Evolutionary conservation across 495 filamentous ascomycete genomes (phyloP).

Genomic region (Articulospora tetracladia): DNA sequence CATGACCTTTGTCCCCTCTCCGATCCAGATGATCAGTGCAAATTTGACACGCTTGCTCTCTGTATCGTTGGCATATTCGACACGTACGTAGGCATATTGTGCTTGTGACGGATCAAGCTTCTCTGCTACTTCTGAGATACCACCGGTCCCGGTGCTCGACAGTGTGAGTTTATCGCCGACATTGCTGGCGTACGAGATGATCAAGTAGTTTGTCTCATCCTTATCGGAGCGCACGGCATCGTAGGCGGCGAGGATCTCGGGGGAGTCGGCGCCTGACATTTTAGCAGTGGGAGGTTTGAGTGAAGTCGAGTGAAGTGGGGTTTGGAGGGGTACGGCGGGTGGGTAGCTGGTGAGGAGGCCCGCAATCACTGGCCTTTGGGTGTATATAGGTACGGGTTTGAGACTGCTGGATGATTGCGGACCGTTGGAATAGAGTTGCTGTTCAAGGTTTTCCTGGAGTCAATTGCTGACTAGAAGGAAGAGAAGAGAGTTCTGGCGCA

Average conservation of each 20-base stretch:
- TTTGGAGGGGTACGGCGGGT: background rate
- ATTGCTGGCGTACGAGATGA: slow-evolving; percentile 47
- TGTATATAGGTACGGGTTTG: background rate
- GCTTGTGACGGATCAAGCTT: slow-evolving; percentile 42
- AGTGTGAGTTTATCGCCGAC: slow-evolving; percentile 44
- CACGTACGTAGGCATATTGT: slow-evolving; percentile 52
- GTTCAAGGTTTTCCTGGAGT: background rate
- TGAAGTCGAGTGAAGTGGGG: background rate
- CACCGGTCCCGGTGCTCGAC: slow-evolving; percentile 43
- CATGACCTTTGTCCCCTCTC: slow-evolving; percentile 52
- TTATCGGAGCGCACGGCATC: slow-evolving; percentile 46
- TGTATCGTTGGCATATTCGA: slow-evolving; percentile 57
- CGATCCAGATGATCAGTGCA: slow-evolving; percentile 53
- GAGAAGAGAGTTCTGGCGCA: background rate
- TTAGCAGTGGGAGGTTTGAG: background rate
- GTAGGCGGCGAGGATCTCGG: slow-evolving; percentile 26
- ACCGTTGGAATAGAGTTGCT: background rate
- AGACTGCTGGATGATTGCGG: background rate
- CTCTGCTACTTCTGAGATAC: slow-evolving; percentile 41
- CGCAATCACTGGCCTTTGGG: background rate
- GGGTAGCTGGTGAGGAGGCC: background rate
- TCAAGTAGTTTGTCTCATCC: slow-evolving; percentile 51
- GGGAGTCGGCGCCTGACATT: slow-evolving; percentile 25
- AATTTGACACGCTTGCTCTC: slow-evolving; percentile 58
- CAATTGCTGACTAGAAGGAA: background rate